Conservation (phyloP, 2,329 filamentous ascomycete species). For the Alternaria novae-zelandiae region DNA sequence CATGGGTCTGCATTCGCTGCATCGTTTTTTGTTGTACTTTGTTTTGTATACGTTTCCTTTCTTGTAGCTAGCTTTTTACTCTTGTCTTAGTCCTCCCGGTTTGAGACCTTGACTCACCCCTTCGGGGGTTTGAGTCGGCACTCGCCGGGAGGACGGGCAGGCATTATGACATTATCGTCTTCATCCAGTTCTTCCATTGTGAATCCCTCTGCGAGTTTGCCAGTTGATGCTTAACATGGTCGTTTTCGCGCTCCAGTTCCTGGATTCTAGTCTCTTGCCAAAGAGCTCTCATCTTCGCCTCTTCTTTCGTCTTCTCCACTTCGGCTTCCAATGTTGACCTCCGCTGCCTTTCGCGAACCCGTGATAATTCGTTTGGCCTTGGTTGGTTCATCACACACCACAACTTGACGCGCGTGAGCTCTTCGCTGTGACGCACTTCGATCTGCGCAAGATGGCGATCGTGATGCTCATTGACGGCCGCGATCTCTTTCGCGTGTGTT, state of each 20-base stretch:
- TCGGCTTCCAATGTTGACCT: not conserved
- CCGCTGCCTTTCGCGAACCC: not conserved
- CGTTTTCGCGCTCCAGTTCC: not conserved
- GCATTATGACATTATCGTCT: not conserved
- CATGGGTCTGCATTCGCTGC: constrained; percentile 8
- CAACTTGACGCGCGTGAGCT: not conserved
- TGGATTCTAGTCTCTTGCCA: not conserved
- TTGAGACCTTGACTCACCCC: not conserved
- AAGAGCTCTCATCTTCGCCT: not conserved
- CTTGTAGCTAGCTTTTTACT: not conserved
- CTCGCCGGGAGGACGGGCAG: not conserved
- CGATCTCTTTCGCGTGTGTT: not conserved
- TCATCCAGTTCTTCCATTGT: not conserved
- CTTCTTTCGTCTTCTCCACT: not conserved
- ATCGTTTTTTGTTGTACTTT: not conserved
- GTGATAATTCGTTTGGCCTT: not conserved
- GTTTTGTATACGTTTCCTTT: not conserved
- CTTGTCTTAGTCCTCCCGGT: not conserved
- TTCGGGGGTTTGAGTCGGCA: not conserved
- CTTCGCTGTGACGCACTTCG: not conserved
- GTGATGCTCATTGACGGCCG: not conserved
- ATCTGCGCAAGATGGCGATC: not conserved
- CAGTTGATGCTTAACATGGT: not conserved
- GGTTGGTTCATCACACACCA: not conserved
- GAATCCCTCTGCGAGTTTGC: not conserved